phyloP scores from a whole-genome alignment of 345 rosid species.

The Hirschfeldia incana region DNA sequence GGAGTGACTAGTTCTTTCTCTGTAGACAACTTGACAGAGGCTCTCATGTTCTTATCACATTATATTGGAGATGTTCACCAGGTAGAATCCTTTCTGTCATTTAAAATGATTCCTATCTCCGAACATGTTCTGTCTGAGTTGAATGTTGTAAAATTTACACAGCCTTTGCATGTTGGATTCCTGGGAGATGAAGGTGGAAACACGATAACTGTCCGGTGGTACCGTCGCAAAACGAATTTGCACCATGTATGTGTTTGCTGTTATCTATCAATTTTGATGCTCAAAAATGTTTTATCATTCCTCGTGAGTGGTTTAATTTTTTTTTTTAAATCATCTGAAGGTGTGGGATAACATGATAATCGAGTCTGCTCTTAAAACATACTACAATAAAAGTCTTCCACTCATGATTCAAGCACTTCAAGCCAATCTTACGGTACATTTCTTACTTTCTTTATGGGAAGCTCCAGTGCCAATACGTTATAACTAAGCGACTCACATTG shows the following conservation, averaged over 20 bases:
- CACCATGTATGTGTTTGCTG: constrained; percentile 73
- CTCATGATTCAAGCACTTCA: constrained; percentile 67
- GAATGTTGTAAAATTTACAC: constrained; percentile 20
- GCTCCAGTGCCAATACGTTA: background rate
- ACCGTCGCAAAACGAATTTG: constrained; percentile 76
- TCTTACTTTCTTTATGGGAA: constrained; percentile 11
- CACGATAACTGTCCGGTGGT: constrained; percentile 80
- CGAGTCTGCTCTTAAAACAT: constrained; percentile 77
- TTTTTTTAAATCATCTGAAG: constrained; percentile 10
- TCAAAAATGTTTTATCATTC: background rate
- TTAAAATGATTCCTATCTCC: background rate
- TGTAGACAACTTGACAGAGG: constrained; percentile 87
- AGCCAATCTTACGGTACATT: constrained; percentile 62
- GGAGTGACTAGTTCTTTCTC: constrained; percentile 8
- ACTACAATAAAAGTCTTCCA: constrained; percentile 65
- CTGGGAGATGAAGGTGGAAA: constrained; percentile 93
- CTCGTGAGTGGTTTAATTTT: background rate
- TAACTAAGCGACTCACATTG: constrained; percentile 1
- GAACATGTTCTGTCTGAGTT: constrained; percentile 7
- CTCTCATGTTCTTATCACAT: constrained; percentile 90
- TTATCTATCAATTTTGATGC: background rate
- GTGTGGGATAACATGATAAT: constrained; percentile 95
- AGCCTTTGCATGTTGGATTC: constrained; percentile 96
- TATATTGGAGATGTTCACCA: constrained; percentile 90
- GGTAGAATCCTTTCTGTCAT: constrained; percentile 45